Base-by-base conservation (phyloP, 768 basidiomycete genomes). In the Sporobolomyces phaffii region DNA sequence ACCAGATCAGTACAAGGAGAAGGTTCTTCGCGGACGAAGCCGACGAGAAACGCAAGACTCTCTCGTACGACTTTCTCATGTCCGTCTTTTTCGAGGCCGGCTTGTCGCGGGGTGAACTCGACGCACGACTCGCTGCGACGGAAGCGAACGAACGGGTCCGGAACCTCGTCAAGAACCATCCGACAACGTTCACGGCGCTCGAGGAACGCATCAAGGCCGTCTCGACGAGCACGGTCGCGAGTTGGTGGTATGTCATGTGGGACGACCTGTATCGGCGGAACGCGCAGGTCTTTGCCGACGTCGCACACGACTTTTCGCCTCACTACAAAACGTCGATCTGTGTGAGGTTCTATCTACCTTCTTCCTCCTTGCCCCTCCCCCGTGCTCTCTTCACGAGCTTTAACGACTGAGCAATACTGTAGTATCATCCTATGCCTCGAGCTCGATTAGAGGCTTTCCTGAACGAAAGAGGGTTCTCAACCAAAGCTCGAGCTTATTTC, bases 201-300 rank as follows among this genome's bases (percentile, higher is more conserved):
- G 83, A 85, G 75, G 80, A 83, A 36, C 81, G 88, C 41, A 79
- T 85, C 61, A 68, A 76, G 14, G 79, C 78, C 24, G 84, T 87
- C 36, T 79, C 83, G 1, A 70, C 72, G 13, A 81, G 82, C 2
- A 79, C 81, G 69, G 75, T 83, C 2, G 77, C 82, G 5, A 82
- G 84, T 5, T 89, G 87, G 85, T 90, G 89, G 89, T 89, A 86
- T 72, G 80, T 89, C 17, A 84, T 87, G 70, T 89, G 86, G 86
- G 87, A 73, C 54, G 73, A 72, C 38, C 24, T 88, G 54, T 71
- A 87, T 67, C 41, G 72, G 4, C 80, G 87, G 60, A 89, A 89
- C 74, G 83, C 22, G 80, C 78, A 20, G 76, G 89, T 18, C 61
- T 75, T 50, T 79, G 77, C 9, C 80, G 86, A 72, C 82, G n/a